Evolutionary conservation across 2,329 filamentous ascomycete genomes (phyloP).

Genomic region (Talaromyces sp.): DNA sequence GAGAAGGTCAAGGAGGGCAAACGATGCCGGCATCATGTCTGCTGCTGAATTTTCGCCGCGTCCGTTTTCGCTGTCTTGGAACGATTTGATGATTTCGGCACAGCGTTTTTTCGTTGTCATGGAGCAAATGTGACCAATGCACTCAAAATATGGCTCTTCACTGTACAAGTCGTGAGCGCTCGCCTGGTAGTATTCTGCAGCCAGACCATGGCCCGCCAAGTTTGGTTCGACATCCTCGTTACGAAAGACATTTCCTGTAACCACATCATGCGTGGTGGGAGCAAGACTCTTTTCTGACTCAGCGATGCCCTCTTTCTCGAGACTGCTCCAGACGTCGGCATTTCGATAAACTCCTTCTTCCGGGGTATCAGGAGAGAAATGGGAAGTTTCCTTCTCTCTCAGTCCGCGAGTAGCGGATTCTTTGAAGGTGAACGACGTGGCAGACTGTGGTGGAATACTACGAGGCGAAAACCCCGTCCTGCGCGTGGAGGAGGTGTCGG

Average conservation of each 20-base stretch:
- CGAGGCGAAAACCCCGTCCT: constrained; percentile 21
- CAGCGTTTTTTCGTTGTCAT: constrained; percentile 19
- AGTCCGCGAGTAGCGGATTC: constrained; percentile 5
- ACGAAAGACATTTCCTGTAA: constrained; percentile 1
- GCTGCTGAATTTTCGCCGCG: background rate
- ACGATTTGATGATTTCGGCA: background rate
- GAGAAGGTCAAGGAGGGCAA: background rate
- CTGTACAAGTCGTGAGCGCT: constrained; percentile 41
- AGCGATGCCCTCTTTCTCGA: background rate
- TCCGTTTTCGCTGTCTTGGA: background rate
- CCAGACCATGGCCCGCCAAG: constrained; percentile 25
- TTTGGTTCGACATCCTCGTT: constrained; percentile 15
- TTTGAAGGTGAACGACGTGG: constrained; percentile 13
- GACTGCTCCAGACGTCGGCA: background rate
- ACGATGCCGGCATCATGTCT: background rate
- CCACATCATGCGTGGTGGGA: background rate
- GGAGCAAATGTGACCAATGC: constrained; percentile 38
- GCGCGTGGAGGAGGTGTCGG: constrained; percentile 27
- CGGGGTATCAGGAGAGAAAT: constrained; percentile 31
- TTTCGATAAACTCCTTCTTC: constrained; percentile 10
- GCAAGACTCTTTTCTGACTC: background rate
- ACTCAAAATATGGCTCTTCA: constrained; percentile 38
- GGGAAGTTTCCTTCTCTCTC: constrained; percentile 15
- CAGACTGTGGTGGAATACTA: constrained; percentile 19
- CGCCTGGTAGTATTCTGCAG: constrained; percentile 41